Base-by-base conservation (phyloP, 495 filamentous ascomycete species). In the Rusavskia elegans region DNA sequence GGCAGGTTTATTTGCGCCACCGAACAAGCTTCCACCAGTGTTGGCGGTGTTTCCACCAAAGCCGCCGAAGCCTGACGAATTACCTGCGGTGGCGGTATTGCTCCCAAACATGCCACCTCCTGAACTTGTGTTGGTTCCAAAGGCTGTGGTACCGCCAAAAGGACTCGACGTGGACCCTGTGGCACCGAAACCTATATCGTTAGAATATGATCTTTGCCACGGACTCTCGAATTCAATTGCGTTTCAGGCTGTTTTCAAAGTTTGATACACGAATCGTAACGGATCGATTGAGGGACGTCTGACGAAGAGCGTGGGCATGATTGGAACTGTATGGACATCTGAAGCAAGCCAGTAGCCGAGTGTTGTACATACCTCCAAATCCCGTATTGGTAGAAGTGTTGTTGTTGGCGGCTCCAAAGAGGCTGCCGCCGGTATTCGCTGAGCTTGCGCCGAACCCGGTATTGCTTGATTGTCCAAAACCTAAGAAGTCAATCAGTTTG, bases 401-500 rank as follows among this genome's bases (percentile, higher is more conserved):
- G 40, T 65, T 55, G 50, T 61, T 61, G 48, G 61, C 61, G 35
- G 25, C 25, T 27, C 78, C 79, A 57, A 81, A 78, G 6, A 76
- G 57, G 52, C 66, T 65, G 52, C 70, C 70, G 51, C 72, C 72
- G 45, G 66, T 69, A 55, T 65, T 66, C 44, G 61, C 64, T 11
- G 44, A 27, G 58, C 53, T 52, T 30, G 61, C 49, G 38, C 65
- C 63, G 49, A 65, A 61, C 49, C 60, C 63, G 46, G 61, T 58
- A 38, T 52, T 66, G 66, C 50, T 66, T 59, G 51, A 70, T 68
- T 45, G 74, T 71, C 78, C 78, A 71, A 80, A 80, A 68, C 76
- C 78, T 80, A 74, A 25, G 50, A 39, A 11, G 21, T 32, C 42
- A 48, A 49, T 19, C 41, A 20, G 40, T 29, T 14, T 30, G 16